These are phyloP conservation scores for Hamigera avellanea DNA, from an alignment of 495 filamentous ascomycete genomes.

Conservation along the genomic window DNA sequence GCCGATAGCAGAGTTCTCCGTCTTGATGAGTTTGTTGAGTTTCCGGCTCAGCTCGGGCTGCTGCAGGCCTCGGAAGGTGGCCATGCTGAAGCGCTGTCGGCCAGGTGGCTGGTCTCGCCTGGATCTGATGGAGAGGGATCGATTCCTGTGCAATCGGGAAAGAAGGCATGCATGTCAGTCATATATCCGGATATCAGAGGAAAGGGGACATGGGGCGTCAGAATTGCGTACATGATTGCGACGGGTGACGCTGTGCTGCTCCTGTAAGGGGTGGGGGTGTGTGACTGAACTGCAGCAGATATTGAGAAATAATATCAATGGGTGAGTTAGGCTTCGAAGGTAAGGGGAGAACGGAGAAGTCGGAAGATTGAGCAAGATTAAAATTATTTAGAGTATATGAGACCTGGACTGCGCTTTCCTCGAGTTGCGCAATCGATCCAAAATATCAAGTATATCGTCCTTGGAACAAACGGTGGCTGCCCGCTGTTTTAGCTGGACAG, in stretches of 20 bases:
- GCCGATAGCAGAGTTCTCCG: conserved; percentile 70
- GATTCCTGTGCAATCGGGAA: conserved; percentile 34
- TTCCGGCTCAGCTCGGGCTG: conserved; percentile 77
- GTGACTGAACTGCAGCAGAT: neutral
- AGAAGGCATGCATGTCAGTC: neutral
- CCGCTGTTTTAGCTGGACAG: too few relatives aligned
- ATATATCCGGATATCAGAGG: too few relatives aligned
- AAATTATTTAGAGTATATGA: too few relatives aligned
- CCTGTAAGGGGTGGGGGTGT: neutral
- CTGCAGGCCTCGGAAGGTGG: conserved; percentile 66
- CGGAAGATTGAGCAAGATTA: too few relatives aligned
- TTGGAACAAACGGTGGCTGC: too few relatives aligned
- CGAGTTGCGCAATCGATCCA: too few relatives aligned
- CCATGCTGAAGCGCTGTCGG: conserved; percentile 63
- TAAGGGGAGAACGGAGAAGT: too few relatives aligned
- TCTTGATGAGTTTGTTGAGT: conserved; percentile 84
- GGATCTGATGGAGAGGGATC: conserved; percentile 49
- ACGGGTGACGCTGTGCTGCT: conserved; percentile 17
- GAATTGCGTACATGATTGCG: conserved; percentile 3
- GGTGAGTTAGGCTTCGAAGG: too few relatives aligned
- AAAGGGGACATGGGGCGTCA: too few relatives aligned
- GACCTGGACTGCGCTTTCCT: too few relatives aligned
- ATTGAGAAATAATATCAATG: too few relatives aligned
- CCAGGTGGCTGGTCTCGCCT: conserved; percentile 24
- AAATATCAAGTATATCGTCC: too few relatives aligned